Percentiles rank a stretch among this genome's conserved stretches.
These are phyloP conservation scores for Eustoma russellianum DNA, from an alignment of 257 asterid species.

Conservation along the genomic window DNA sequence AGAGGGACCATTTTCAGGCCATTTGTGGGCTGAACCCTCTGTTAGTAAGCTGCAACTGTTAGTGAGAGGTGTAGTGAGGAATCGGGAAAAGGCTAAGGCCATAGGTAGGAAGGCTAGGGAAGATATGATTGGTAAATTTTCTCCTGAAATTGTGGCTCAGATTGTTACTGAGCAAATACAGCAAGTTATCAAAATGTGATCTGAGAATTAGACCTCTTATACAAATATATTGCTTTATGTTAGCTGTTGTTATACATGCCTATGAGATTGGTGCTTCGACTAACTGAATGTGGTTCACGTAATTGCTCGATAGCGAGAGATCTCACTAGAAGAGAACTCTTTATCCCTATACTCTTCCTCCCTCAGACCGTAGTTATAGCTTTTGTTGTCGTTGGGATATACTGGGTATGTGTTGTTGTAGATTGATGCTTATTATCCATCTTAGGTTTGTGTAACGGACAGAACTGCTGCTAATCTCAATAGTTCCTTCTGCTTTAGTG, in stretches of 20 bases:
- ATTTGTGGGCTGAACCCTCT: conserved; percentile 87
- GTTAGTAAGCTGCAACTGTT: conserved; percentile 40
- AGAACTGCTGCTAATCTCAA: too few species aligned
- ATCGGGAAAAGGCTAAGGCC: conserved; percentile 37
- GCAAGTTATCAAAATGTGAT: conserved; percentile 17
- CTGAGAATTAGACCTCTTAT: neutral
- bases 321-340: too few species aligned
- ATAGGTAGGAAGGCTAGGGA: conserved; percentile 61
- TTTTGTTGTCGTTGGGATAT: too few species aligned
- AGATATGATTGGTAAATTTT: conserved; percentile 53
- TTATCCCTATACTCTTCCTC: too few species aligned
- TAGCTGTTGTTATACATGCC: neutral
- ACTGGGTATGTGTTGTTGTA: too few species aligned
- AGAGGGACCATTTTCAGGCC: conserved; percentile 76
- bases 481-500: too few species aligned
- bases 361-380: too few species aligned
- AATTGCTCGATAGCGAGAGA: too few species aligned
- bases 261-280: neutral
- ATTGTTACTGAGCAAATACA: conserved; percentile 39
- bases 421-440: too few species aligned
- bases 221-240: neutral
- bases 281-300: neutral
- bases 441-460: too few species aligned
- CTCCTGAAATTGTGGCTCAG: conserved; percentile 56
- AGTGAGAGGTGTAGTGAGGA: conserved; percentile 43